Conservation (phyloP, 495 filamentous ascomycete genomes). For the Penicillium malachiteum region DNA sequence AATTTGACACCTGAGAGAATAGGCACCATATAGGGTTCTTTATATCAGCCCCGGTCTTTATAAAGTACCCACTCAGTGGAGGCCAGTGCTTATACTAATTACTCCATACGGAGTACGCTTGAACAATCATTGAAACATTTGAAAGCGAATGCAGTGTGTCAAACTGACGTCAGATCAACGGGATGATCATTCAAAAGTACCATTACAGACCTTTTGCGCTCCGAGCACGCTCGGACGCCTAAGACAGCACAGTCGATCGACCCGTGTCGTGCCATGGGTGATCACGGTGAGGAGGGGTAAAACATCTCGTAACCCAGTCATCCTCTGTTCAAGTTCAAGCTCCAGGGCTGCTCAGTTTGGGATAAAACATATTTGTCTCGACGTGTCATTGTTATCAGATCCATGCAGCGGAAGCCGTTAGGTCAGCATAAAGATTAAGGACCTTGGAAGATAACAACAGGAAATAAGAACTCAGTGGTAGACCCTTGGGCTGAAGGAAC, state of each 20-base stretch:
- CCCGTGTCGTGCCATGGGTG: constrained; percentile 10
- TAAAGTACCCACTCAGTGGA: background rate
- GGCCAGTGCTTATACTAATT: too few species aligned
- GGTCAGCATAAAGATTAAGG: background rate
- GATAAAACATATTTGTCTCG: too few species aligned
- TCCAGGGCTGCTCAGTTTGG: too few species aligned
- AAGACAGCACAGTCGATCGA: constrained; percentile 11
- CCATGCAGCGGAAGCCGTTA: background rate
- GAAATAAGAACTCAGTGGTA: too few species aligned
- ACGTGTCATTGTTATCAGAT: background rate
- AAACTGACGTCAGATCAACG: constrained; percentile 17
- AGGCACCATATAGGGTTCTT: background rate
- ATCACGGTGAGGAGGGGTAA: constrained; percentile 5
- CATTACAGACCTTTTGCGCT: background rate
- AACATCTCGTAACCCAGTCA: background rate
- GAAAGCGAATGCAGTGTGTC: background rate
- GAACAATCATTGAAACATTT: too few species aligned
- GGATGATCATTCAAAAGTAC: too few species aligned
- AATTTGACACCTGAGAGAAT: background rate
- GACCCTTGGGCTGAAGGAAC: background rate
- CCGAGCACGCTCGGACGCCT: constrained; percentile 12
- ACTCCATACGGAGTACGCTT: too few species aligned
- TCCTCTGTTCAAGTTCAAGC: too few species aligned
- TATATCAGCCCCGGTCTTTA: background rate
- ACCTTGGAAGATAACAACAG: too few species aligned